Conservation (phyloP, 805 yeast genomes). For the Candida khao-thaluensis region DNA sequence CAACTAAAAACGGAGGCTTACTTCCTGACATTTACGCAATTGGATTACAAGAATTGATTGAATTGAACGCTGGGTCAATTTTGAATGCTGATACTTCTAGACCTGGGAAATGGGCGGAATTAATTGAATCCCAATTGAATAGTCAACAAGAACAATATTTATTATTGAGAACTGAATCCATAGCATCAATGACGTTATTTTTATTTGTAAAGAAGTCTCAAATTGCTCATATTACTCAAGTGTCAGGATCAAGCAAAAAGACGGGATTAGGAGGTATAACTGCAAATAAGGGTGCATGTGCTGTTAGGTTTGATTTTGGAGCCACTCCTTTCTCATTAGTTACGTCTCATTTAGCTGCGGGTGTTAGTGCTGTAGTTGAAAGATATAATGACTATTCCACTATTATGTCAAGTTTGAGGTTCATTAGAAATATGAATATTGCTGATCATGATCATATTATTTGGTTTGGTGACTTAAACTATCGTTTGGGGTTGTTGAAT, state of each 20-base stretch:
- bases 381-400: conserved; percentile 82
- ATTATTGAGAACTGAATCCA: conserved; percentile 70
- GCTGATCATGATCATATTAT: conserved; percentile 79
- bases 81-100: conserved; percentile 80
- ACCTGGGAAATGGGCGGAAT: conserved; percentile 74
- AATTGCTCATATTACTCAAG: conserved; percentile 58
- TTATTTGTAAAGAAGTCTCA: conserved; percentile 52
- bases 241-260: conserved; percentile 91
- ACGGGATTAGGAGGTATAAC: conserved; percentile 97
- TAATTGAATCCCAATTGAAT: conserved; percentile 63
- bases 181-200: conserved; percentile 65
- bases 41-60: conserved; percentile 94
- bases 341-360: conserved; percentile 94
- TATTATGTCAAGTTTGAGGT: conserved; percentile 71
- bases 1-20: conserved; percentile 44
- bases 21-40: conserved; percentile 82
- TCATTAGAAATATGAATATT: conserved; percentile 68
- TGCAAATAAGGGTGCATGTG: conserved; percentile 96
- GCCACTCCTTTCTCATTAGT: conserved; percentile 78
- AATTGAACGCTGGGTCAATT: conserved; percentile 87
- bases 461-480: conserved; percentile 96
- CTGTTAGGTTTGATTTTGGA: conserved; percentile 82
- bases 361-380: conserved; percentile 75
- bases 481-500: conserved; percentile 67
- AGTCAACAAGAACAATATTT: conserved; percentile 46